Conservation (phyloP, 176 grass and related monocot genomes). For the Zea luxurians region DNA sequence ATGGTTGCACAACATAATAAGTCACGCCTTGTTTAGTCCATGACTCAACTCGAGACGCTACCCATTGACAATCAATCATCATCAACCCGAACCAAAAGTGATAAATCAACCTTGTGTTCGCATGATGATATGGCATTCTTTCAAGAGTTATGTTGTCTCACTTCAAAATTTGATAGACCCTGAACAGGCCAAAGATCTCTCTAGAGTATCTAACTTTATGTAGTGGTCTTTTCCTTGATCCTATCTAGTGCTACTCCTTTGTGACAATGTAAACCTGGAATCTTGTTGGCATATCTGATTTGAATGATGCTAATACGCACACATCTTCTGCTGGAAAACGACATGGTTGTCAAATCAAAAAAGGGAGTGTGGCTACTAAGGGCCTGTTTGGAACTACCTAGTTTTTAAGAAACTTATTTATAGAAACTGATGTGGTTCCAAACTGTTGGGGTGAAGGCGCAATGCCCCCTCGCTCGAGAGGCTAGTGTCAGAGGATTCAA, state of each 20-base stretch:
- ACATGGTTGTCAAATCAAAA: conserved; percentile 44
- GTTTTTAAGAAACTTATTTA: too few relatives aligned
- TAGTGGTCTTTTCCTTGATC: conserved; percentile 16
- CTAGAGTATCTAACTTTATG: conserved; percentile 38
- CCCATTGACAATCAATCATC: too few relatives aligned
- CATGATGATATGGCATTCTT: background rate
- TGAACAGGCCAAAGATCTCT: conserved; percentile 28
- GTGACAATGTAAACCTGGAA: conserved; percentile 20
- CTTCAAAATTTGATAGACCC: background rate
- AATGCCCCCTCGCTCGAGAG: too few relatives aligned
- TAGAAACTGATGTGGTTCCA: too few relatives aligned
- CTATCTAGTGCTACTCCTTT: background rate
- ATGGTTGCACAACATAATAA: too few relatives aligned
- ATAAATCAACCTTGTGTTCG: too few relatives aligned
- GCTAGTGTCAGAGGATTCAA: too few relatives aligned
- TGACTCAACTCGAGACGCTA: too few relatives aligned
- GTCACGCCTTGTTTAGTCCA: too few relatives aligned
- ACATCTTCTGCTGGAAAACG: conserved; percentile 28
- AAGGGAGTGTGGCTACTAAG: background rate
- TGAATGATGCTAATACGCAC: conserved; percentile 23
- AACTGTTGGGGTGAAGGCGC: too few relatives aligned
- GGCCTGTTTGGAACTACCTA: too few relatives aligned
- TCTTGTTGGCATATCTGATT: conserved; percentile 22
- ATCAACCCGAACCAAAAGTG: too few relatives aligned
- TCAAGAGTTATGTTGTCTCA: background rate